These are phyloP conservation scores for Triticum dicoccoides DNA, from an alignment of 176 grass and related monocot species.

Conservation along the genomic window DNA sequence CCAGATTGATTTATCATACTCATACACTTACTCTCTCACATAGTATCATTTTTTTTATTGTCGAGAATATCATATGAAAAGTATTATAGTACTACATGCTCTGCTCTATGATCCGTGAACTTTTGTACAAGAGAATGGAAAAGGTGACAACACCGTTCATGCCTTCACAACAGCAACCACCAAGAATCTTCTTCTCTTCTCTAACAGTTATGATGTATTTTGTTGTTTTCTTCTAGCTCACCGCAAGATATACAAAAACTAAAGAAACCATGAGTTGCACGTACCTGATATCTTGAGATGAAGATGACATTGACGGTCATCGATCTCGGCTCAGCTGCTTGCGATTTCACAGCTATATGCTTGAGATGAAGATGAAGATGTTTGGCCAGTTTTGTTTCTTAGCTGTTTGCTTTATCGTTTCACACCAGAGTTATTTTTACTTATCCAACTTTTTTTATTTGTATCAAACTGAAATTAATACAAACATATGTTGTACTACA, in stretches of 20 bases:
- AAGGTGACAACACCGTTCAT: background rate
- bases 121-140: background rate
- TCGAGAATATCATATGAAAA: too few species aligned
- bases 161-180: background rate
- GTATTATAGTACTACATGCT: background rate
- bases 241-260: background rate
- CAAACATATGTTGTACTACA: background rate
- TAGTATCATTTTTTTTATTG: too few species aligned
- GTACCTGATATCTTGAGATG: background rate
- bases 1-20: too few species aligned
- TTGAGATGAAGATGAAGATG: background rate
- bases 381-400: background rate
- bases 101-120: background rate
- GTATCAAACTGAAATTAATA: too few species aligned
- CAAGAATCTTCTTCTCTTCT: background rate
- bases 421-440: background rate
- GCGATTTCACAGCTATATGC: slow-evolving; percentile 2
- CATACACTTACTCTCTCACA: too few species aligned
- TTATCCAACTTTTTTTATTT: background rate
- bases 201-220: background rate
- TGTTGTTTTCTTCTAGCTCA: background rate
- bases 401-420: background rate
- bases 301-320: background rate
- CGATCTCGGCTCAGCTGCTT: background rate
- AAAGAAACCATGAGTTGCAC: slow-evolving; percentile 8